These are phyloP conservation scores for Meira miltonrushii DNA, from an alignment of 1,284 basidiomycete species.

Conservation along the genomic window DNA sequence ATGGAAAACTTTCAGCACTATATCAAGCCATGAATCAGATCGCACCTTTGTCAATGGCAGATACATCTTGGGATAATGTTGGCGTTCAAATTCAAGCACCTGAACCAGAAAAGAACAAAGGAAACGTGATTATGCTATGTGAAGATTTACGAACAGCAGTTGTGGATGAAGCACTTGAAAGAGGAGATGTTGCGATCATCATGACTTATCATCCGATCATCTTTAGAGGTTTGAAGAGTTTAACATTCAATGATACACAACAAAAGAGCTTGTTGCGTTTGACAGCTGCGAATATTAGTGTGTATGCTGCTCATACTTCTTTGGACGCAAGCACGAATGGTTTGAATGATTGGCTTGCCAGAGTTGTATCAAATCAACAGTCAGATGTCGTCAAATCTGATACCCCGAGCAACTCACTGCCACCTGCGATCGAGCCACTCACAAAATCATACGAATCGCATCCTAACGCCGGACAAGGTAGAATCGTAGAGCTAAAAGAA, in stretches of 20 bases:
- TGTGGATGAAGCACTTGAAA: constrained; percentile 40
- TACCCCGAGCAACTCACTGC: background rate
- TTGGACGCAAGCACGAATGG: constrained; percentile 76
- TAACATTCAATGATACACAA: constrained; percentile 73
- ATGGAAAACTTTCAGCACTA: no score
- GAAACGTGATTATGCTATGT: constrained; percentile 20
- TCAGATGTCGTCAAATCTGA: background rate
- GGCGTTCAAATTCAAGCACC: constrained; percentile 38
- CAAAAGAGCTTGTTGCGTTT: constrained; percentile 74
- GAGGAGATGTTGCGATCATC: constrained; percentile 57
- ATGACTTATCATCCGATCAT: constrained; percentile 73
- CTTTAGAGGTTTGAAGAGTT: constrained; percentile 70
- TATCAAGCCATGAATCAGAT: background rate
- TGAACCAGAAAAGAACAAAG: constrained; percentile 11
- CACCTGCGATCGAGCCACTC: constrained; percentile 8
- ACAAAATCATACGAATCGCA: constrained; percentile 9
- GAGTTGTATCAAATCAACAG: constrained; percentile 17
- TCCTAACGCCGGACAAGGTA: constrained; percentile 23
- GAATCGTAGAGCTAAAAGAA: constrained; percentile 20
- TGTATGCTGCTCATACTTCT: constrained; percentile 82
- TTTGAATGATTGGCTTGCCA: constrained; percentile 62
- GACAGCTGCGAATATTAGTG: constrained; percentile 72
- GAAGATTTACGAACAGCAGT: constrained; percentile 47
- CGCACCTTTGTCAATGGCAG: constrained; percentile 42
- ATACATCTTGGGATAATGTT: constrained; percentile 47